A percentile compares a stretch with the other conserved stretches of the same genome.
These are phyloP conservation scores for Colletotrichum neosansevieriae DNA, from an alignment of 2,329 filamentous ascomycete genomes.

Conservation along the genomic window DNA sequence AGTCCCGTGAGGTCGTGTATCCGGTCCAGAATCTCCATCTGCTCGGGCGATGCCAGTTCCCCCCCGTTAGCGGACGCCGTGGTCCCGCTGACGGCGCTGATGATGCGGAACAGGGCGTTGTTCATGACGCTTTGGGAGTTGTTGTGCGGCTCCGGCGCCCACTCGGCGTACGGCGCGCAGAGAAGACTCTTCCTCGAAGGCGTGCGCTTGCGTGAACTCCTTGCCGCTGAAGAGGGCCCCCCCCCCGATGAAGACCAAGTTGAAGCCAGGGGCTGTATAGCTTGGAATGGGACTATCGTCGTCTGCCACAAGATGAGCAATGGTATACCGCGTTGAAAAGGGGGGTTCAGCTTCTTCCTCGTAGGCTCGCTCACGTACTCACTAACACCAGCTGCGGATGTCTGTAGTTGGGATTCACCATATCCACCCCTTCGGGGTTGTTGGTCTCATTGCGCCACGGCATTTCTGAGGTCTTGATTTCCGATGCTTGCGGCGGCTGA, in stretches of 20 bases:
- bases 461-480: no score
- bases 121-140: not conserved
- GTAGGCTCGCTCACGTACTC: no score
- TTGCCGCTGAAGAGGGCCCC: conserved; percentile 27
- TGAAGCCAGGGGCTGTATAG: not conserved
- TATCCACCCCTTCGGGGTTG: no score
- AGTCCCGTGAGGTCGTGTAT: no score
- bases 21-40: no score
- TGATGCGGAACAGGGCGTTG: conserved; percentile 15
- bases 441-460: no score
- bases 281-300: conserved; percentile 10
- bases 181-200: not conserved
- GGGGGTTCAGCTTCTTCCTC: no score
- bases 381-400: no score
- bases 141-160: conserved; percentile 29
- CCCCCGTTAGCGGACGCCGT: no score
- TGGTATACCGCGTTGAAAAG: not conserved
- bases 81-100: not conserved
- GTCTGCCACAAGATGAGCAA: not conserved
- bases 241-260: not conserved
- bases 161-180: conserved; percentile 18
- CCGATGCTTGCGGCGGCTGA: no score
- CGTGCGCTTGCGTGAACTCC: not conserved
- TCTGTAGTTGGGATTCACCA: no score
- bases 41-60: no score